phyloP scores from a whole-genome alignment of 805 yeast species.

The Lipomyces sp. region DNA sequence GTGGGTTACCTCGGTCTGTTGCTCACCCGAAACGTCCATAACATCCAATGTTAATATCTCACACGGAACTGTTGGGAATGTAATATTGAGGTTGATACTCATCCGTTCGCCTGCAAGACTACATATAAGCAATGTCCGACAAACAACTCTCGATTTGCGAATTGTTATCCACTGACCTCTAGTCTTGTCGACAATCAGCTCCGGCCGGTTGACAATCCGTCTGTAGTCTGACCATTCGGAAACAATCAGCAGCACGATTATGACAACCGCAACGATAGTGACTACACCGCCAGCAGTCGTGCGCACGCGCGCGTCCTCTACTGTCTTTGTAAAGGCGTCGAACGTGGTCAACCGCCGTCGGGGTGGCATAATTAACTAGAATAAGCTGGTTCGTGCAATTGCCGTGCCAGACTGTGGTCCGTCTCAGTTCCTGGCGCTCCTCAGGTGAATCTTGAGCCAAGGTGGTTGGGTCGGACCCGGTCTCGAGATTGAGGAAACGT shows the following conservation, averaged over 20 bases:
- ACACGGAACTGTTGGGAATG: slow-evolving; percentile 87
- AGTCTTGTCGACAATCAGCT: slow-evolving; percentile 74
- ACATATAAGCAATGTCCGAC: background rate
- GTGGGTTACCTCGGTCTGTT: slow-evolving; percentile 71
- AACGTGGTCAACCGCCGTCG: slow-evolving; percentile 34
- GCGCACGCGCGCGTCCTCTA: slow-evolving; percentile 87
- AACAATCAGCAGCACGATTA: slow-evolving; percentile 64
- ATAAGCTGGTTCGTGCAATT: background rate
- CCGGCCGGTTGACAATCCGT: slow-evolving; percentile 71
- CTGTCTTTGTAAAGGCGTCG: slow-evolving; percentile 64
- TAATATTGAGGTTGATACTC: slow-evolving; percentile 78
- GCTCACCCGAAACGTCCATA: slow-evolving; percentile 86
- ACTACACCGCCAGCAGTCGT: slow-evolving; percentile 91
- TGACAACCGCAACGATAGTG: slow-evolving; percentile 68
- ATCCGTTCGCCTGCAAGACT: slow-evolving; percentile 68
- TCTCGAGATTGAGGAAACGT: background rate
- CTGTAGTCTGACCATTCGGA: slow-evolving; percentile 81
- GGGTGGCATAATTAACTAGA: slow-evolving; percentile 26
- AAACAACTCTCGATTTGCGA: background rate
- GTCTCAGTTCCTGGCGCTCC: background rate
- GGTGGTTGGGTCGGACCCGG: background rate
- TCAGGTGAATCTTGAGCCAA: background rate
- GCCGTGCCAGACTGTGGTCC: background rate
- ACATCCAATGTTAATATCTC: slow-evolving; percentile 79
- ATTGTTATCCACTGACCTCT: slow-evolving; percentile 45